These are phyloP conservation scores for Cutaneotrichosporon arboriforme DNA, from an alignment of 1,284 basidiomycete genomes.

Conservation along the genomic window DNA sequence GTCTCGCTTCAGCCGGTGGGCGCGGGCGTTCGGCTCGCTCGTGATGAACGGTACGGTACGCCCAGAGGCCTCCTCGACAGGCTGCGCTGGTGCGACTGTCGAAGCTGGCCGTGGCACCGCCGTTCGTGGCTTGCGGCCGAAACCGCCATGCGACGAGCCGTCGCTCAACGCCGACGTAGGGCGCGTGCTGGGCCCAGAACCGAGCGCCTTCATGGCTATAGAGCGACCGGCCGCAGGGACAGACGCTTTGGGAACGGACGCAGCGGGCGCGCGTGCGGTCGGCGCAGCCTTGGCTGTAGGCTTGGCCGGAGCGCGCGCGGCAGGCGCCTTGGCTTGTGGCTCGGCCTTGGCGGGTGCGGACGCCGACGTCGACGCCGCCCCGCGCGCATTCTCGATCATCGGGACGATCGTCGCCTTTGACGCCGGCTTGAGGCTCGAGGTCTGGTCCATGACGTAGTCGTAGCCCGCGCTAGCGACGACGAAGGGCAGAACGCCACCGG, in stretches of 20 bases:
- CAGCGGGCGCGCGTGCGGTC: slow-evolving; percentile 8
- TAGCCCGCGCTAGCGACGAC: slow-evolving; percentile 74
- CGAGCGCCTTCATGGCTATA: slow-evolving; percentile 42
- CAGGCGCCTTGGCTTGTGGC: slow-evolving; percentile 5
- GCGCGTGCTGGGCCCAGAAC: slow-evolving; percentile 28
- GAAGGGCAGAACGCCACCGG: slow-evolving; percentile 72
- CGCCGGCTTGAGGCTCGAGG: slow-evolving; percentile 82
- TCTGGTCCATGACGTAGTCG: slow-evolving; percentile 80
- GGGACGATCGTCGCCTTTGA: slow-evolving; percentile 79
- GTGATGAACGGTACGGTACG: slow-evolving; percentile 57
- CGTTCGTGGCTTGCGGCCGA: slow-evolving; percentile 25
- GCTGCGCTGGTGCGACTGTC: slow-evolving; percentile 21
- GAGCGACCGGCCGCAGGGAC: slow-evolving; percentile 33
- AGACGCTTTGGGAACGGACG: slow-evolving; percentile 2
- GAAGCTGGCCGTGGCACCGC: slow-evolving; percentile 11
- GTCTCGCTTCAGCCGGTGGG: slow-evolving; percentile 70
- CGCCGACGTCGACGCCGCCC: slow-evolving; percentile 10
- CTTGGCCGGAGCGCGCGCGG: slow-evolving; percentile 14
- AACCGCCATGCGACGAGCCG: not conserved
- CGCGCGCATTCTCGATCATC: slow-evolving; percentile 65
- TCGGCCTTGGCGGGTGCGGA: slow-evolving; percentile 6
- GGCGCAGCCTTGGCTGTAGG: slow-evolving; percentile 23
- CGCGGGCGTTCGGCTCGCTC: slow-evolving; percentile 68
- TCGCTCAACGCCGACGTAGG: slow-evolving; percentile 27
- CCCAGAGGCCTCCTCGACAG: not conserved